These are phyloP conservation scores for Porogramme epimiltina DNA, from an alignment of 1,284 basidiomycete species.

Conservation along the genomic window DNA sequence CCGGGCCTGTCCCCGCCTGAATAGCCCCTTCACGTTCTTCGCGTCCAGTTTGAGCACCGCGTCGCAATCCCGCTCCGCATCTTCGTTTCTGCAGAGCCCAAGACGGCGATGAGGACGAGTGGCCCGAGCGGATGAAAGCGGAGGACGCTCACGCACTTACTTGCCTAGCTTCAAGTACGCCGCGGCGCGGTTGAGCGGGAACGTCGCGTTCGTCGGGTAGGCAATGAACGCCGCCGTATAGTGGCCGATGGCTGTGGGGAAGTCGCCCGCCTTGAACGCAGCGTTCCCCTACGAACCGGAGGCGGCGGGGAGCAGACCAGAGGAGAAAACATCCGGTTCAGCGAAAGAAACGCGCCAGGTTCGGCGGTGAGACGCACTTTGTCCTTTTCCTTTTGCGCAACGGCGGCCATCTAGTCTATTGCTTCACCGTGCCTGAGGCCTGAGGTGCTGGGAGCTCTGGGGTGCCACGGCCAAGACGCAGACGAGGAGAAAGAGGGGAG, in stretches of 20 bases:
- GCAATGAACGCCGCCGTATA: constrained; percentile 74
- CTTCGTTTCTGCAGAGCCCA: constrained; percentile 52
- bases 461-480: too few relatives aligned
- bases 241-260: constrained; percentile 58
- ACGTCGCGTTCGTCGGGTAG: constrained; percentile 64
- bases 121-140: neutral
- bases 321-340: neutral
- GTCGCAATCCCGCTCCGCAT: constrained; percentile 75
- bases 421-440: too few relatives aligned
- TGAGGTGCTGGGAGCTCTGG: too few relatives aligned
- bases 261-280: constrained; percentile 58
- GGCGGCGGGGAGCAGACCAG: too few relatives aligned
- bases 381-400: constrained; percentile 32
- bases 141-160: constrained; percentile 47
- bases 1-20: constrained; percentile 71
- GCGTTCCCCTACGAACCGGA: constrained; percentile 49
- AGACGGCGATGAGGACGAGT: neutral
- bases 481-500: too few relatives aligned
- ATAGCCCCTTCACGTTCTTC: constrained; percentile 73
- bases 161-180: constrained; percentile 86
- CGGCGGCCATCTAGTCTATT: constrained; percentile 9
- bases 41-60: constrained; percentile 51
- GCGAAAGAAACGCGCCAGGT: neutral
- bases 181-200: constrained; percentile 77
- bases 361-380: constrained; percentile 23